Conservation (phyloP, 1,284 basidiomycete species). For the Coniferiporia weirii region DNA sequence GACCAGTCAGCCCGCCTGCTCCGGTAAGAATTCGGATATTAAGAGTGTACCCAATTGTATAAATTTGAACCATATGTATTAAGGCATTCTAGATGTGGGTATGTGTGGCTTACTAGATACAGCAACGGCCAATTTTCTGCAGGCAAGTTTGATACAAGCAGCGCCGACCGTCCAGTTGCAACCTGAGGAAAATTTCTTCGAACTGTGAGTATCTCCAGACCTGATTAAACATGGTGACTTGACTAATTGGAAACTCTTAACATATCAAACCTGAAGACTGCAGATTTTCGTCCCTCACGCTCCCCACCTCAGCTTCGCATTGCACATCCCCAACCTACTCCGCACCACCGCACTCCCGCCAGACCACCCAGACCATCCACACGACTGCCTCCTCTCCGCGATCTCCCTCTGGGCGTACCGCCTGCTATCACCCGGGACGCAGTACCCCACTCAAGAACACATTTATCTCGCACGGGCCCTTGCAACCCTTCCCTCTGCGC, state of each 20-base stretch:
- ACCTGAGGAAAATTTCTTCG: not conserved
- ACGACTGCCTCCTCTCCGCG: not conserved
- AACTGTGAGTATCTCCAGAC: not conserved
- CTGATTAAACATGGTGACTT: not conserved
- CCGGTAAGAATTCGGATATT: no score
- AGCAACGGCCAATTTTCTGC: no score
- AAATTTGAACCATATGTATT: no score
- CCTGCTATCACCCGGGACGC: not conserved
- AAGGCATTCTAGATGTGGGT: no score
- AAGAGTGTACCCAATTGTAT: no score
- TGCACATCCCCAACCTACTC: conserved; percentile 7
- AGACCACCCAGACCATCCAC: not conserved
- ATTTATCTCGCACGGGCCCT: not conserved
- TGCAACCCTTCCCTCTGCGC: not conserved
- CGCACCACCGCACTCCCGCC: not conserved
- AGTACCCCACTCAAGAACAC: not conserved
- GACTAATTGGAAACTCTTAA: not conserved
- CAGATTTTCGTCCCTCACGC: conserved; percentile 12
- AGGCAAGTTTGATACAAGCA: no score
- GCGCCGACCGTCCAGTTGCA: no score
- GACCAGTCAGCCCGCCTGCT: no score
- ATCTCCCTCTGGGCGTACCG: conserved; percentile 1
- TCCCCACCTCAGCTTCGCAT: conserved; percentile 6
- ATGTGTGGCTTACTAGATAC: no score
- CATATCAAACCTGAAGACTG: not conserved